A percentile compares a stretch with the other conserved stretches of the same genome.
Conservation (phyloP, 768 basidiomycete species). For the Calocybe gangraenosa region DNA sequence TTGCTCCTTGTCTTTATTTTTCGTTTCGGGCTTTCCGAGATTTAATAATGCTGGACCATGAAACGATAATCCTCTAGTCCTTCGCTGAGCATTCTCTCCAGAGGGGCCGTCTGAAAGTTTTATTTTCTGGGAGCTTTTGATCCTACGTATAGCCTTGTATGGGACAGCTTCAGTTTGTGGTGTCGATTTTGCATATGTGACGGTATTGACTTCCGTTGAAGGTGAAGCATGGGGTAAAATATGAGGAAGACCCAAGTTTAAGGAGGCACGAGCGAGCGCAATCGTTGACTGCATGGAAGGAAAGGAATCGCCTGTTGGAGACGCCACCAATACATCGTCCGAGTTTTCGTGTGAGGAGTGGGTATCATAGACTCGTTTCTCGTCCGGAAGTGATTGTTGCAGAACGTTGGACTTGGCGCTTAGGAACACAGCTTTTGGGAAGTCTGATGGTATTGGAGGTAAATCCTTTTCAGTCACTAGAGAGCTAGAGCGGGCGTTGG, state of each 20-base stretch:
- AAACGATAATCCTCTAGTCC: conserved; percentile 55
- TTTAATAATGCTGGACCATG: conserved; percentile 39
- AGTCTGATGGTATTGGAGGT: conserved; percentile 44
- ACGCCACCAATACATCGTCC: conserved; percentile 5
- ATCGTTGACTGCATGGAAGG: conserved; percentile 25
- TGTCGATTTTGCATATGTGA: conserved; percentile 35
- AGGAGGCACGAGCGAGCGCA: conserved; percentile 50
- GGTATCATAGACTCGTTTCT: conserved; percentile 8
- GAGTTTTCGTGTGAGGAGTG: conserved; percentile 19
- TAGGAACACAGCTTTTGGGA: conserved; percentile 17
- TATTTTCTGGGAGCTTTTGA: conserved; percentile 50
- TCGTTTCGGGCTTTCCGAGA: conserved; percentile 29
- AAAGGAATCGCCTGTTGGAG: conserved; percentile 8
- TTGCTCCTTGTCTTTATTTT: conserved; percentile 43
- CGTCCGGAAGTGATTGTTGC: not conserved
- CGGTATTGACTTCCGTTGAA: conserved; percentile 42
- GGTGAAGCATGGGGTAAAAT: conserved; percentile 43
- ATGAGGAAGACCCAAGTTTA: conserved; percentile 57
- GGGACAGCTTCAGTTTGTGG: conserved; percentile 11
- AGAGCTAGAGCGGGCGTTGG: conserved; percentile 16
- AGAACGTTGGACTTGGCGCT: not conserved
- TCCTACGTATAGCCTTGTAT: conserved; percentile 35
- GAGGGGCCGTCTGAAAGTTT: conserved; percentile 15
- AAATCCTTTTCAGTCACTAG: conserved; percentile 43
- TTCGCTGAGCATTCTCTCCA: conserved; percentile 20